A percentile compares a stretch with the other conserved stretches of the same genome.
phyloP scores from a whole-genome alignment of 2,329 filamentous ascomycete genomes.

The Ophiostoma sp. region DNA sequence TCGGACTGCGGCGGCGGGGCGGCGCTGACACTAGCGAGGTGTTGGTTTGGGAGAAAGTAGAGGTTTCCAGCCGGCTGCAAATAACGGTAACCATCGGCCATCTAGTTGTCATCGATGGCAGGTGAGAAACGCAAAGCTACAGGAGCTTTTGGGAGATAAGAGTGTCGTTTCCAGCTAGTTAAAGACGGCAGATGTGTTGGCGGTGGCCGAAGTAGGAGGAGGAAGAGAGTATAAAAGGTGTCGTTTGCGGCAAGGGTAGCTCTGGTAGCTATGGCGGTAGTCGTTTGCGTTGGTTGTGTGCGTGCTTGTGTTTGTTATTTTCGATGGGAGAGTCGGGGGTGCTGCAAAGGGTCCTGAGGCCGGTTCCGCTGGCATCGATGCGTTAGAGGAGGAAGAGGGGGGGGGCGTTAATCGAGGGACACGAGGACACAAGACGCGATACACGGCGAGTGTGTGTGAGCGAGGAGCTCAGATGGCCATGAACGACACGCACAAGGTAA shows the following conservation, averaged over 20 bases:
- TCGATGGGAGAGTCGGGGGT: neutral
- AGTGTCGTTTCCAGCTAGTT: neutral
- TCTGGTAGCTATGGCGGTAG: neutral
- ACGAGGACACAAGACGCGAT: neutral
- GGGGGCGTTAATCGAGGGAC: neutral
- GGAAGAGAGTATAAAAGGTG: neutral
- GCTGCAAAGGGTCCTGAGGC: slow-evolving; percentile 22
- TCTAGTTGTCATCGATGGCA: slow-evolving; percentile 45
- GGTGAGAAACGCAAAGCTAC: slow-evolving; percentile 9
- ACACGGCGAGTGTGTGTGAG: neutral
- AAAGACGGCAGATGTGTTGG: neutral
- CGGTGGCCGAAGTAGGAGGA: neutral
- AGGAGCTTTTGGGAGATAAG: neutral
- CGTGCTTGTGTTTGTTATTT: slow-evolving; percentile 1
- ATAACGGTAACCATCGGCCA: slow-evolving; percentile 66
- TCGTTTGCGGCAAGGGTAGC: slow-evolving; percentile 14
- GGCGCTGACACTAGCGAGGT: slow-evolving; percentile 41
- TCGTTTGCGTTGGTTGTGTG: slow-evolving; percentile 2
- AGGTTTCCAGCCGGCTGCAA: slow-evolving; percentile 48
- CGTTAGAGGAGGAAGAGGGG: slow-evolving; percentile 12
- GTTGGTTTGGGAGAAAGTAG: slow-evolving; percentile 42
- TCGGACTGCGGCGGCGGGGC: slow-evolving; percentile 30
- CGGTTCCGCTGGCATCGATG: slow-evolving; percentile 27
- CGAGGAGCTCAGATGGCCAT: slow-evolving; percentile 21
- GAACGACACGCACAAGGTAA: neutral